Evolutionary conservation across 139 green algal species (phyloP), one percentile per base, ranked within the genome.

Genomic region (Picochlorum sp.): DNA sequence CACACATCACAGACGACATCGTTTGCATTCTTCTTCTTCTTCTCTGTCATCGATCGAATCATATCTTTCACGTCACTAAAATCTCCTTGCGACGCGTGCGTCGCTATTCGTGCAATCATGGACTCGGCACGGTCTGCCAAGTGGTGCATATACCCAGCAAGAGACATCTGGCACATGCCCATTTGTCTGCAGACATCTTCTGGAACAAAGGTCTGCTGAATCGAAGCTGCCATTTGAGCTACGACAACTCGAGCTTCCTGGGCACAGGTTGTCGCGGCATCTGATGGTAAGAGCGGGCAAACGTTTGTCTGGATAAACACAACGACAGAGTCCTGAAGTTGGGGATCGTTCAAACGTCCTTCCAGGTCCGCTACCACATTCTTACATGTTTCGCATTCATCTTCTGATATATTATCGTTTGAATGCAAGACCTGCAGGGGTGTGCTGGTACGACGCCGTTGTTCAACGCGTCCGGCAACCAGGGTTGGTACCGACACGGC

Each of bases 161-260:
- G 34, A 41, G 34, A 37, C 23, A 26, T 16, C 21, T 23, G 28
- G 63, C 70, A 77, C 15, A 57, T 30, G 4, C 70, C 70, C 24
- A 73, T 7, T 6, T 59, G 4, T 38, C 10, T 28, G 64, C 70
- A 77, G 18, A 72, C 50, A 28, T 57, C 49, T 5, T 34, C 16
- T n/a, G 70, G 64, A 16, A 26, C 14, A 15, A 73, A 21, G 0
- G 45, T 20, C 6, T 58, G 21, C 14, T 55, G 8, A 6, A 73
- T 34, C 21, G 21, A 38, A 10, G 21, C 16, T 4, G 49, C 57
- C 5, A 41, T 50, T 9, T 55, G 31, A 2, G 57, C 51, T n/a
- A 73, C 57, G 37, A 77, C 23, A 45, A 73, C 45, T 4, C 55
- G 58, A n/a, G 65, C 49, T 49, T 77, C 65, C 57, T 67, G 55